Base-by-base conservation (phyloP, 1,284 basidiomycete genomes). In the Rhodotorula sp. region DNA sequence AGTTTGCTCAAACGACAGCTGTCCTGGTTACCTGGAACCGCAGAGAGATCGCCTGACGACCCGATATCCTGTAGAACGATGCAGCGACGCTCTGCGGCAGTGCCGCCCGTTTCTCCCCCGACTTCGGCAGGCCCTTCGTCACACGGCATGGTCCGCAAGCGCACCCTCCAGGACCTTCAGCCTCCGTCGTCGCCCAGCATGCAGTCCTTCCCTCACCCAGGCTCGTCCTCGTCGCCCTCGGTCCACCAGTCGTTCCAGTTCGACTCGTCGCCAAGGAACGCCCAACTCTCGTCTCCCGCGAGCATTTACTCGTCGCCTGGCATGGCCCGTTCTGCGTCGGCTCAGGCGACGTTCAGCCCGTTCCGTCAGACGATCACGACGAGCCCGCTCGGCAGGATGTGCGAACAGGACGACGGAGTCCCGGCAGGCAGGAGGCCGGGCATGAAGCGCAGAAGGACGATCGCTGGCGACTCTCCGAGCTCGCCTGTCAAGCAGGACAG, bases 401-500 rank as follows among this genome's bases (percentile, higher is more conserved):
- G 32, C 36, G 15, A 15, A n/a, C n/a, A 44, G 36, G 22, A 19
- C 24, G 55, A 27, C 5, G 13, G 9, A n/a, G 48, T 24, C 46
- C 39, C 44, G 34, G 15, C 51, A 20, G 55, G 30, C 8, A 36
- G 36, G 15, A 62, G 69, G 5, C 72, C 69, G 7, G 61, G 53
- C 29, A 68, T 73, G 57, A 71, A 73, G 48, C 59, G 72, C 2
- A 44, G 72, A 15, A 47, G 55, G 54, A 73, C 72, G 44, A 53
- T 67, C 29, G 62, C 66, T 8, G 51, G 30, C 17, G n/a, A 22
- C 17, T 19, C 55, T 11, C 47, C 34, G 29, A 30, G 13, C 1
- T 63, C 64, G 46, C 56, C 62, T 34, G 29, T 39, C 36, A 39
- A 56, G n/a, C 11, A 11, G 0, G 36, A 29, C 4, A 19, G n/a